These are phyloP conservation scores for Keithomyces neogunnii DNA, from an alignment of 2,329 filamentous ascomycete species.

Conservation along the genomic window DNA sequence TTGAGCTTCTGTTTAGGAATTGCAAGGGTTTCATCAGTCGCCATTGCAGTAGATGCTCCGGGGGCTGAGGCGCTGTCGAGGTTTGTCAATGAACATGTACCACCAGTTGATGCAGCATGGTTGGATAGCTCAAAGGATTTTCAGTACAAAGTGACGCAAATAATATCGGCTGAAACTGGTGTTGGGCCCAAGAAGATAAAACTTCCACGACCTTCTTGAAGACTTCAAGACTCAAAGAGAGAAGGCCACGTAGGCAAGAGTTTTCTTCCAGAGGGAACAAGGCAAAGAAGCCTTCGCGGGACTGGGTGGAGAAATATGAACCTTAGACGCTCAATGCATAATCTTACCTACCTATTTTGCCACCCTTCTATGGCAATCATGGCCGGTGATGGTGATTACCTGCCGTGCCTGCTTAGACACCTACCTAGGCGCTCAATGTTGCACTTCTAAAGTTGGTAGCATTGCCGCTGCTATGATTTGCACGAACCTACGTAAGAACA, in stretches of 20 bases:
- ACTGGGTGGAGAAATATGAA: too few species aligned
- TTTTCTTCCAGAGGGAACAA: not conserved
- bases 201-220: not conserved
- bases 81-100: slow-evolving; percentile 44
- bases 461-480: too few species aligned
- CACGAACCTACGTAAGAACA: too few species aligned
- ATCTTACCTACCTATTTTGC: too few species aligned
- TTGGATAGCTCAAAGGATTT: slow-evolving; percentile 15
- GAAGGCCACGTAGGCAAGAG: not conserved
- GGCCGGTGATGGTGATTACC: too few species aligned
- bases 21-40: slow-evolving; percentile 57
- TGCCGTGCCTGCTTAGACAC: too few species aligned
- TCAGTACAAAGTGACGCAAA: slow-evolving; percentile 24
- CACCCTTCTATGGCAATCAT: too few species aligned
- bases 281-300: too few species aligned
- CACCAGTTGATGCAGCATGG: slow-evolving; percentile 48
- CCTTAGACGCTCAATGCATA: too few species aligned
- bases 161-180: slow-evolving; percentile 25
- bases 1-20: slow-evolving; percentile 51
- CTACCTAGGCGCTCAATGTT: too few species aligned
- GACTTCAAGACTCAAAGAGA: not conserved
- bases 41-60: slow-evolving; percentile 46
- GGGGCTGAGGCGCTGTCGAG: slow-evolving; percentile 47
- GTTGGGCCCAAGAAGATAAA: slow-evolving; percentile 21
- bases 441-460: too few species aligned